Conservation (phyloP, 768 basidiomycete genomes). For the Tremella mesenterica region DNA sequence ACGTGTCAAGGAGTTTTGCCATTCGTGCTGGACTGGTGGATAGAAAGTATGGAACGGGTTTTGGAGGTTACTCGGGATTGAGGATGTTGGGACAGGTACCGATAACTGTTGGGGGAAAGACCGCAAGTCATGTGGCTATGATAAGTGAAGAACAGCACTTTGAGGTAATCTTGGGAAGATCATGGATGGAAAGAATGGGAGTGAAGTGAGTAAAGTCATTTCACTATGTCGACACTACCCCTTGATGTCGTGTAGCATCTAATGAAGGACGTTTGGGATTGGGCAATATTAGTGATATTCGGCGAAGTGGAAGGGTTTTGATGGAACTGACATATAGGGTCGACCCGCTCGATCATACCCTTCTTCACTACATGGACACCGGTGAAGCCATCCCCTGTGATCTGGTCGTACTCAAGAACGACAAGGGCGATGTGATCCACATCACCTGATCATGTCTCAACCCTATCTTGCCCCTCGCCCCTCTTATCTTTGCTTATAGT, state of each 20-base stretch:
- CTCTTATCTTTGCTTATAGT: too few relatives aligned
- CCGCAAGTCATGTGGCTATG: constrained; percentile 55
- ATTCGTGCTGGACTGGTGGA: constrained; percentile 79
- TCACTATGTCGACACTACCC: neutral
- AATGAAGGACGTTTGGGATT: neutral
- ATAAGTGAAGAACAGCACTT: constrained; percentile 92
- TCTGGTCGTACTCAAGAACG: constrained; percentile 79
- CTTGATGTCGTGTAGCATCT: neutral
- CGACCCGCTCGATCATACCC: constrained; percentile 74
- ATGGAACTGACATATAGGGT: too few relatives aligned
- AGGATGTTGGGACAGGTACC: constrained; percentile 66
- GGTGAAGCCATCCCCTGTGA: constrained; percentile 88
- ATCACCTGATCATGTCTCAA: constrained; percentile 55
- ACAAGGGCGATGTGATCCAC: constrained; percentile 78
- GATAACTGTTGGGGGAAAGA: constrained; percentile 54
- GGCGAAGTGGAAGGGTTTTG: too few relatives aligned
- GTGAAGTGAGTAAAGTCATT: constrained; percentile 49
- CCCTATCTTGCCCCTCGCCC: too few relatives aligned
- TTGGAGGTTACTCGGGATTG: constrained; percentile 81
- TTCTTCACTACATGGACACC: constrained; percentile 82
- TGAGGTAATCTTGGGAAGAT: constrained; percentile 83
- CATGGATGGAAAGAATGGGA: constrained; percentile 59
- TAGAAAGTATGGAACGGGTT: constrained; percentile 69
- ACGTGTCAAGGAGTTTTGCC: constrained; percentile 91
- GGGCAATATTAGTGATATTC: neutral